These are phyloP conservation scores for Phytophthora idaei DNA, from an alignment of 352 stramenopile genomes.

Conservation along the genomic window DNA sequence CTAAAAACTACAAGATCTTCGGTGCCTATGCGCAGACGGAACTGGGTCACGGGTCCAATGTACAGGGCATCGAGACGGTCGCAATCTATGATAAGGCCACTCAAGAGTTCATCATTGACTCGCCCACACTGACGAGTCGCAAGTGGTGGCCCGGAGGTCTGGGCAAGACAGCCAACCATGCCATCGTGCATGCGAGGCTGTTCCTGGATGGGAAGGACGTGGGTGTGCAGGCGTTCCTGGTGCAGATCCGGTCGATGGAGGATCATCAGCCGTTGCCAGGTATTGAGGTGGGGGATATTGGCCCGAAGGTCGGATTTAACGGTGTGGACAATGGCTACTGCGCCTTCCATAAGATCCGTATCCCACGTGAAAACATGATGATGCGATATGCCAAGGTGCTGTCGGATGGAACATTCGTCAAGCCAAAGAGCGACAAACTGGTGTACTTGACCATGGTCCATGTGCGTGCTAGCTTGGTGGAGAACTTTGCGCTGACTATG, in stretches of 20 bases:
- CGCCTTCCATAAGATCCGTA: constrained; percentile 34
- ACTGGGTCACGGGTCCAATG: constrained; percentile 38
- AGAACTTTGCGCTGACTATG: constrained; percentile 6
- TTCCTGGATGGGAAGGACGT: constrained; percentile 31
- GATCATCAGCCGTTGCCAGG: constrained; percentile 33
- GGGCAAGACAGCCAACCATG: constrained; percentile 42
- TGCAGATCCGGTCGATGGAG: constrained; percentile 33
- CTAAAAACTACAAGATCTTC: constrained; percentile 33
- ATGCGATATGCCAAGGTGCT: constrained; percentile 49
- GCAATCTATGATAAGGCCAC: constrained; percentile 70
- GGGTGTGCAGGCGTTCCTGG: constrained; percentile 36
- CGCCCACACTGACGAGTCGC: constrained; percentile 32
- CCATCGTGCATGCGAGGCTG: constrained; percentile 35
- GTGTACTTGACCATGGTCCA: constrained; percentile 68
- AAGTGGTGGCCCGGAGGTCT: constrained; percentile 94
- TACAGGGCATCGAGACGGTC: constrained; percentile 39
- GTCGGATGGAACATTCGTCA: constrained; percentile 59
- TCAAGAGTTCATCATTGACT: constrained; percentile 93
- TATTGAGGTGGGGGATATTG: constrained; percentile 40
- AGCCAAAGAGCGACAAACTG: constrained; percentile 70
- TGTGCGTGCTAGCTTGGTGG: constrained; percentile 32
- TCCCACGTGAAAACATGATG: constrained; percentile 37
- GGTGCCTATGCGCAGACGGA: constrained; percentile 40
- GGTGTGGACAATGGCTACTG: constrained; percentile 36
- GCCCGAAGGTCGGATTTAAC: constrained; percentile 37